These are phyloP conservation scores for Agrostemma githago DNA, from an alignment of 148 eudicot species.

Conservation along the genomic window DNA sequence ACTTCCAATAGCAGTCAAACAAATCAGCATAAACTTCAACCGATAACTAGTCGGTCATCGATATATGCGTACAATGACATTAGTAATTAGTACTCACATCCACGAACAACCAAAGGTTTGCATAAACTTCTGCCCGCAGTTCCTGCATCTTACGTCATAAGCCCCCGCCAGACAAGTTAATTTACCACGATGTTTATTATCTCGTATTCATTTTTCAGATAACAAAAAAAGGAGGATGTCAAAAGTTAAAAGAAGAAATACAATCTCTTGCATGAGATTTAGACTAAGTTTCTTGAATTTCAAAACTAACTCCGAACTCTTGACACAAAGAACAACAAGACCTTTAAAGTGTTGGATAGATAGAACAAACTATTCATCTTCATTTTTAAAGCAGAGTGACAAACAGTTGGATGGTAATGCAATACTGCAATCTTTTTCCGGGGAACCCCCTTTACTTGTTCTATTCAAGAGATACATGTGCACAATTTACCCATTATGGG, in stretches of 20 bases:
- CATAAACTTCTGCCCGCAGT: conserved; percentile 16
- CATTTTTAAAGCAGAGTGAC: too few relatives aligned
- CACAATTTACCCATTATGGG: too few relatives aligned
- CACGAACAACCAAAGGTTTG: conserved; percentile 17
- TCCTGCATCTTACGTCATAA: conserved; percentile 19
- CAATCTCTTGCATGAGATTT: not conserved
- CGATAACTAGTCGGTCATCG: not conserved
- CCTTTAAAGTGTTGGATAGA: too few relatives aligned
- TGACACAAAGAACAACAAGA: not conserved
- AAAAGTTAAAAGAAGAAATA: not conserved
- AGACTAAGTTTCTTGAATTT: conserved; percentile 2
- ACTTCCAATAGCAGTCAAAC: not conserved
- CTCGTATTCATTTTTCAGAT: not conserved
- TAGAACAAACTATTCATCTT: too few relatives aligned
- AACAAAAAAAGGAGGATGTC: not conserved
- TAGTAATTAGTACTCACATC: conserved; percentile 14
- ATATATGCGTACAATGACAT: not conserved
- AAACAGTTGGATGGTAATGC: too few relatives aligned
- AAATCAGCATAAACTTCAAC: not conserved
- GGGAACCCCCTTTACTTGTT: too few relatives aligned
- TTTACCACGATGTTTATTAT: not conserved
- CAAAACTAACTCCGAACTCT: not conserved
- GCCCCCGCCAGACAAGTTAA: not conserved
- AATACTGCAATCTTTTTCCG: too few relatives aligned
- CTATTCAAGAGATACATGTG: too few relatives aligned